A percentile compares a stretch with the other conserved stretches of the same genome.
These are phyloP conservation scores for Panaeolus papilionaceus DNA, from an alignment of 768 basidiomycete genomes.

Conservation along the genomic window DNA sequence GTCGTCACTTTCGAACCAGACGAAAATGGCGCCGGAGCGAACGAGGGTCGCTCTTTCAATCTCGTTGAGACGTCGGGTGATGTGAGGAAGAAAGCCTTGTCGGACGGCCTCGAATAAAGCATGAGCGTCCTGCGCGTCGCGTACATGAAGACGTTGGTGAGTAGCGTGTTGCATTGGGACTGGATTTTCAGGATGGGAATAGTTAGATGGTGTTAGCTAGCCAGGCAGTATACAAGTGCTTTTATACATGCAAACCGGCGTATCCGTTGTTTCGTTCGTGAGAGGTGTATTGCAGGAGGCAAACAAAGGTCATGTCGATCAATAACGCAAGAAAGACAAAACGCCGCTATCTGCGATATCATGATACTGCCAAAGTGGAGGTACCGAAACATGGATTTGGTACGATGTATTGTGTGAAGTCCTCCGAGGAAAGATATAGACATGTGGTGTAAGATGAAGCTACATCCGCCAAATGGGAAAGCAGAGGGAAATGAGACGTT, in stretches of 20 bases:
- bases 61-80: constrained; percentile 65
- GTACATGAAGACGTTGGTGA: constrained; percentile 67
- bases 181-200: constrained; percentile 4
- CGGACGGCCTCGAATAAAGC: constrained; percentile 71
- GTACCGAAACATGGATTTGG: constrained; percentile 40
- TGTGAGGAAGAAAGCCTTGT: constrained; percentile 55
- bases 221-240: constrained; percentile 11
- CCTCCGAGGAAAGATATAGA: constrained; percentile 32
- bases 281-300: constrained; percentile 26
- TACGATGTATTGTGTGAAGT: constrained; percentile 34
- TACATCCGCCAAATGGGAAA: constrained; percentile 31
- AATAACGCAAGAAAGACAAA: constrained; percentile 19
- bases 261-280: constrained; percentile 36
- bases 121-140: constrained; percentile 71
- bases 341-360: constrained; percentile 29
- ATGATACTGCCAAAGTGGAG: constrained; percentile 28
- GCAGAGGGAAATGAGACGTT: constrained; percentile 27
- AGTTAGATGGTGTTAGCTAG: not conserved
- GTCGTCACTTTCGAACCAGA: constrained; percentile 75
- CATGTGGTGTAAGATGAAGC: constrained; percentile 30
- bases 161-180: constrained; percentile 60
- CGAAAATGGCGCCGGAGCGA: constrained; percentile 66
- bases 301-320: constrained; percentile 21
- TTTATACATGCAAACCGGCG: constrained; percentile 29
- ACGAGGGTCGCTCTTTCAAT: constrained; percentile 61